These are phyloP conservation scores for Flammula alnicola DNA, from an alignment of 1,284 basidiomycete genomes.

Conservation along the genomic window DNA sequence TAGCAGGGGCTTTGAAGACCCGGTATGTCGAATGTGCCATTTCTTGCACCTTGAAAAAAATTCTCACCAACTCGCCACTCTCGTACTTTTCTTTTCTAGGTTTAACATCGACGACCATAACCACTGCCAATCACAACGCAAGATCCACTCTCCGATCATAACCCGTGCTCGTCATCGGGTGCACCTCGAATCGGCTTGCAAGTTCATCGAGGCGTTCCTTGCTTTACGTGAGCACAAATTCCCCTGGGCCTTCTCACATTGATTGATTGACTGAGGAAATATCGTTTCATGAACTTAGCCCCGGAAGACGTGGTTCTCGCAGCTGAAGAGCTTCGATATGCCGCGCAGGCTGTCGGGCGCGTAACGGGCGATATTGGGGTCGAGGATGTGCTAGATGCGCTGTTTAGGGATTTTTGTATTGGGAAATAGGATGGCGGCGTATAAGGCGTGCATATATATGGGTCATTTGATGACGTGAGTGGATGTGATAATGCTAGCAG, in stretches of 20 bases:
- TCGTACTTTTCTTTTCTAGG: conserved; percentile 12
- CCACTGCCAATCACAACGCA: conserved; percentile 29
- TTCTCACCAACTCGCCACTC: neutral
- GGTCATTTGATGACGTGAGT: no score
- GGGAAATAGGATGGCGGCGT: no score
- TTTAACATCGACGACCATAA: conserved; percentile 15
- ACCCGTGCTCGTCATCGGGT: conserved; percentile 81
- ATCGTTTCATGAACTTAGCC: conserved; percentile 30
- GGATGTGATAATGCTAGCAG: no score
- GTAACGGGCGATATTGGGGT: conserved; percentile 76
- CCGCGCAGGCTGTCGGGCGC: conserved; percentile 79
- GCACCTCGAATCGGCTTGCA: conserved; percentile 70
- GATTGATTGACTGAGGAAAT: neutral
- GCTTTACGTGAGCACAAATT: conserved; percentile 50
- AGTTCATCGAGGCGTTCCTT: conserved; percentile 71
- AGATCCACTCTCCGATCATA: conserved; percentile 61
- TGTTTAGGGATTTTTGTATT: conserved; percentile 87
- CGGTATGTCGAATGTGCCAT: conserved; percentile 48
- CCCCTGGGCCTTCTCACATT: no score
- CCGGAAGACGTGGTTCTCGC: conserved; percentile 72
- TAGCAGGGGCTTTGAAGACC: conserved; percentile 56
- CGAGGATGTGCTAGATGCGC: conserved; percentile 80
- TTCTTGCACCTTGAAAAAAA: conserved; percentile 3
- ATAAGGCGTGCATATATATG: no score
- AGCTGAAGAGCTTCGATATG: conserved; percentile 87